Base-by-base conservation (phyloP, 352 stramenopile species). In the Saprolegnia parasitica region DNA sequence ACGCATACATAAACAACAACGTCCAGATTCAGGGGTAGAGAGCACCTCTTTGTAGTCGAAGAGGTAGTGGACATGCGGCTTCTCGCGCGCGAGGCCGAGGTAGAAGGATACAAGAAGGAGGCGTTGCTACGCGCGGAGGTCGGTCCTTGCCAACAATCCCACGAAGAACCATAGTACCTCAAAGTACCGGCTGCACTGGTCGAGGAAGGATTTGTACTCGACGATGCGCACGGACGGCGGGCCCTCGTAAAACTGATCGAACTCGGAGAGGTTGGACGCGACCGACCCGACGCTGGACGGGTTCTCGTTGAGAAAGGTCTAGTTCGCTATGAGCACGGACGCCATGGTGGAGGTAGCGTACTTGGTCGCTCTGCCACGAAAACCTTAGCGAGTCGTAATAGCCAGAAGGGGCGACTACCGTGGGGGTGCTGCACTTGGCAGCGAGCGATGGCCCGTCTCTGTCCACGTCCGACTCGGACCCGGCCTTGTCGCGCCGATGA, bases 101-200 rank as follows among this genome's bases (percentile, higher is more conserved):
- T 67, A 67, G 8, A 67, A 54, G 5, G 60, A 67, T 6, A 55
- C 32, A 6, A 67, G 32, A 21, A 67, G 32, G 8, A 67, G n/a
- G 10, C 60, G 40, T 67, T 67, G 60, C 60, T 67, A 67, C 23
- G 23, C 15, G 8, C 16, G 50, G 3, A 58, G 10, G n/a, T 21
- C 15, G 13, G 32, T 62, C 20, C 6, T 13, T 23, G 35, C 40
- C 9, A 8, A 64, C 21, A 52, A 52, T 52, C 46, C 18, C 18
- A 52, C 46, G 21, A 52, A 20, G 18, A 58, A 58, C 8, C 39
- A 16, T 8, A 24, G n/a, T 55, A 67, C 60, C 60, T 67, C 60
- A 54, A 67, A 67, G 40, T 54, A 67, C 5, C 5, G 35, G 32
- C 60, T 67, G 60, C 60, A 67, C 18, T 67, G 60, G n/a, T 67